A percentile compares a stretch with the other conserved stretches of the same genome.
Evolutionary conservation across 108 stramenopile genomes (phyloP).

Genomic region (Cyclotella baltica): DNA sequence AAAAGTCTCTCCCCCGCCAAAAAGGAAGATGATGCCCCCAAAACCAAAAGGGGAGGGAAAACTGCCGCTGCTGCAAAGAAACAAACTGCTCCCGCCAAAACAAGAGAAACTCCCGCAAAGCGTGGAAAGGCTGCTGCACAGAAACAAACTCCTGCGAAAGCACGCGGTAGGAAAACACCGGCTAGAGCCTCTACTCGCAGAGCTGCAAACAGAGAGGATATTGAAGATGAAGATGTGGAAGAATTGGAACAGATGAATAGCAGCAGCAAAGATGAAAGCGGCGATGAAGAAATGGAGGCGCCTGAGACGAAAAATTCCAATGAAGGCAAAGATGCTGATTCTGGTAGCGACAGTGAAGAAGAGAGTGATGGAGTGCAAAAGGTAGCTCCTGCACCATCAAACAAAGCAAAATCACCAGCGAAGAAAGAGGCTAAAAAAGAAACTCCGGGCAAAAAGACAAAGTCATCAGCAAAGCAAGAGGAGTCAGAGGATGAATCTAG

Average conservation of each 20-base stretch:
- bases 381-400: neutral
- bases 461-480: no score
- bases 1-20: constrained; percentile 46
- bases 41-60: constrained; percentile 6
- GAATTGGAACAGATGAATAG: neutral
- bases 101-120: constrained; percentile 16
- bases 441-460: constrained; percentile 2
- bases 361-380: constrained; percentile 19
- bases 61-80: constrained; percentile 5
- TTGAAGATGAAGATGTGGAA: constrained; percentile 5
- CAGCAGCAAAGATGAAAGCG: neutral
- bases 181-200: neutral
- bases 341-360: constrained; percentile 17
- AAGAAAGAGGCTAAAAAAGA: constrained; percentile 34
- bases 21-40: constrained; percentile 1
- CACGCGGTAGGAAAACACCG: constrained; percentile 4
- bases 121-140: constrained; percentile 5
- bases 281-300: neutral
- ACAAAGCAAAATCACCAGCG: constrained; percentile 23
- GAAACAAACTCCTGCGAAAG: constrained; percentile 7
- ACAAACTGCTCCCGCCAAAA: constrained; percentile 13
- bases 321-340: neutral
- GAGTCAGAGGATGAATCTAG: no score
- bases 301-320: neutral
- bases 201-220: neutral